These are phyloP conservation scores for Diaporthe citrichinensis DNA, from an alignment of 2,329 filamentous ascomycete genomes.

Conservation along the genomic window DNA sequence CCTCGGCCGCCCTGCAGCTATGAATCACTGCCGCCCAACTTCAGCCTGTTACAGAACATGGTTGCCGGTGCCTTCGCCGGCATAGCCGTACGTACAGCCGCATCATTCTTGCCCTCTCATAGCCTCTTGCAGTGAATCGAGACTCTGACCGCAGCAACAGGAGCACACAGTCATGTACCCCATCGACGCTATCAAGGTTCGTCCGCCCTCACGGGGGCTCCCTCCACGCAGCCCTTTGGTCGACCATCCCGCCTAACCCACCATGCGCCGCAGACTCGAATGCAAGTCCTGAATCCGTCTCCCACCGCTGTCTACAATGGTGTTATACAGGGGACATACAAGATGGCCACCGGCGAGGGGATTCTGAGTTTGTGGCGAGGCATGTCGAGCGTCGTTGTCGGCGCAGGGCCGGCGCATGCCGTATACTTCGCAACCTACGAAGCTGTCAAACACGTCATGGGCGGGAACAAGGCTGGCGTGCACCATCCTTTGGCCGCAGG, in stretches of 20 bases:
- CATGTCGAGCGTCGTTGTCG: constrained; percentile 95
- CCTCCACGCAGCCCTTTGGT: constrained; percentile 41
- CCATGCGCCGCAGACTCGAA: constrained; percentile 79
- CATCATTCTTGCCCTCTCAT: neutral
- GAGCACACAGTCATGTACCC: constrained; percentile 99
- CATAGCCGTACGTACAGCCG: constrained; percentile 79
- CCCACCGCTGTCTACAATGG: constrained; percentile 87
- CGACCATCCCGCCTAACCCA: constrained; percentile 16
- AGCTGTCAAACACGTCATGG: constrained; percentile 95
- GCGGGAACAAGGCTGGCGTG: constrained; percentile 87
- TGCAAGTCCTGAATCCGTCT: constrained; percentile 94
- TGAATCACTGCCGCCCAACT: constrained; percentile 94
- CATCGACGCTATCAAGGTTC: constrained; percentile 96
- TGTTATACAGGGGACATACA: constrained; percentile 91
- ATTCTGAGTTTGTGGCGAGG: constrained; percentile 95
- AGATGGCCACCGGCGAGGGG: constrained; percentile 91
- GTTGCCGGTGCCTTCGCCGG: constrained; percentile 95
- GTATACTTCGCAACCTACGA: constrained; percentile 99
- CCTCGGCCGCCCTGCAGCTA: constrained; percentile 67
- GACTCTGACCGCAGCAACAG: constrained; percentile 59
- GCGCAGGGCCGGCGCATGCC: constrained; percentile 97
- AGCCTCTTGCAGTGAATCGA: constrained; percentile 39
- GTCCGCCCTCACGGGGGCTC: constrained; percentile 40
- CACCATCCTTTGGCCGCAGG: constrained; percentile 96
- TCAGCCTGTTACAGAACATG: constrained; percentile 96